Base-by-base conservation (phyloP, 345 rosid species). In the Turnera subulata region DNA sequence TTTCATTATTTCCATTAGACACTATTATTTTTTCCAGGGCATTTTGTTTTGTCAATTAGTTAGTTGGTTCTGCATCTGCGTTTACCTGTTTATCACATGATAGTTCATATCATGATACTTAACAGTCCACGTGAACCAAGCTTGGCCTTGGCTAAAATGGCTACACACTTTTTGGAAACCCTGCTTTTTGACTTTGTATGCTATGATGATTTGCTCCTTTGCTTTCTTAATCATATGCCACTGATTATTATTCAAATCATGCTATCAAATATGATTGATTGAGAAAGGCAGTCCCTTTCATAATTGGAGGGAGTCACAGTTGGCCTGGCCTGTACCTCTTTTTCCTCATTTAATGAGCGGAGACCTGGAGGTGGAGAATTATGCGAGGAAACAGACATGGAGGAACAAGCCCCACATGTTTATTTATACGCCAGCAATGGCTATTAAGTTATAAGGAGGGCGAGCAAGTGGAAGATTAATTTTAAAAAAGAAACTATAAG, bases 31-130 rank as follows among this genome's bases (percentile, higher is more conserved):
- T 29, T 29, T 29, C 35, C 35, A 3, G 35, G 8, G 35, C 35
- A n/a, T n/a, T 19, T 47, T 22, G 13, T 21, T 20, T 47, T 9
- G 26, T 2, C 16, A 38, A 21, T 32, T 45, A 44, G 60, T 46
- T 74, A 64, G 72, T 66, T 62, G 74, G 59, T 63, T 43, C 60
- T 55, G 24, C 46, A 29, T 20, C 40, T 38, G 9, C 56, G 50
- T 61, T 50, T 38, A 54, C 63, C 53, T 54, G 76, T 57, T 55
- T 18, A 47, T 78, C 70, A 65, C 75, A 71, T 65, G 73, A 65
- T 25, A 21, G 1, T 49, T 62, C 71, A 19, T 14, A 22, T 20
- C 19, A 23, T 47, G 18, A 40, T 57, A 5, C 39, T 17, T 64
- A 54, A 46, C 65, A 66, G 7, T 66, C 54, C 68, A 70, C 66